These are phyloP conservation scores for Malassezia cuniculi DNA, from an alignment of 1,284 basidiomycete species.

Conservation along the genomic window DNA sequence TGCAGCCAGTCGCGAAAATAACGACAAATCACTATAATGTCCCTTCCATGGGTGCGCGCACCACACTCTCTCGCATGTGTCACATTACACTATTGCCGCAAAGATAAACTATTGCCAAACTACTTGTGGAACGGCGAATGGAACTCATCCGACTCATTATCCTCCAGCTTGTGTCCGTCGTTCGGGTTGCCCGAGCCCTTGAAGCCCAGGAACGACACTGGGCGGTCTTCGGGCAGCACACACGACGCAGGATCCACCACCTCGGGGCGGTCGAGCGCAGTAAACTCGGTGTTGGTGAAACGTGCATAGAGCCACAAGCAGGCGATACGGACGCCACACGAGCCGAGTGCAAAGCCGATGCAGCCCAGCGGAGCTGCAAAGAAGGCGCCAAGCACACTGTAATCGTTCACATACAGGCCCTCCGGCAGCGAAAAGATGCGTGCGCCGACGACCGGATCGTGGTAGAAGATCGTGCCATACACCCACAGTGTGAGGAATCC, in stretches of 20 bases:
- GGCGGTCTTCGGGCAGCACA: slow-evolving; percentile 31
- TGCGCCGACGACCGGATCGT: slow-evolving; percentile 26
- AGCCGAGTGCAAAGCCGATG: slow-evolving; percentile 29
- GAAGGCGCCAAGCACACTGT: slow-evolving; percentile 41
- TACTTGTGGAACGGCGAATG: slow-evolving; percentile 4
- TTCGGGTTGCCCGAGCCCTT: slow-evolving; percentile 27
- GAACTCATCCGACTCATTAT: slow-evolving; percentile 1
- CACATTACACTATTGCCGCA: no score
- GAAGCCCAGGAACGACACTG: slow-evolving; percentile 19
- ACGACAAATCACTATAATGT: no score
- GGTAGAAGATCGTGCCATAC: slow-evolving; percentile 40
- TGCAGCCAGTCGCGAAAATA: no score
- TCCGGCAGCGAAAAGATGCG: slow-evolving; percentile 33
- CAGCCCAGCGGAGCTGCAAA: slow-evolving; percentile 39
- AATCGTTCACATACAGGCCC: slow-evolving; percentile 40
- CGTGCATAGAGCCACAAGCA: slow-evolving; percentile 18
- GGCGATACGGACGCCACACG: slow-evolving; percentile 15
- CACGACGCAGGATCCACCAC: slow-evolving; percentile 23
- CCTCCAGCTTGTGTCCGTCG: slow-evolving; percentile 23
- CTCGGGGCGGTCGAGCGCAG: slow-evolving; percentile 21
- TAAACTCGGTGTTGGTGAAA: slow-evolving; percentile 19
- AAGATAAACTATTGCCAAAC: no score
- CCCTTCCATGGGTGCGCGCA: no score
- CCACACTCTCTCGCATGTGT: no score
- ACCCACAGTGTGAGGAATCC: slow-evolving; percentile 44